A percentile compares a stretch with the other conserved stretches of the same genome.
These are phyloP conservation scores for Globisporangium apiculatum DNA, from an alignment of 352 stramenopile species.

Conservation along the genomic window DNA sequence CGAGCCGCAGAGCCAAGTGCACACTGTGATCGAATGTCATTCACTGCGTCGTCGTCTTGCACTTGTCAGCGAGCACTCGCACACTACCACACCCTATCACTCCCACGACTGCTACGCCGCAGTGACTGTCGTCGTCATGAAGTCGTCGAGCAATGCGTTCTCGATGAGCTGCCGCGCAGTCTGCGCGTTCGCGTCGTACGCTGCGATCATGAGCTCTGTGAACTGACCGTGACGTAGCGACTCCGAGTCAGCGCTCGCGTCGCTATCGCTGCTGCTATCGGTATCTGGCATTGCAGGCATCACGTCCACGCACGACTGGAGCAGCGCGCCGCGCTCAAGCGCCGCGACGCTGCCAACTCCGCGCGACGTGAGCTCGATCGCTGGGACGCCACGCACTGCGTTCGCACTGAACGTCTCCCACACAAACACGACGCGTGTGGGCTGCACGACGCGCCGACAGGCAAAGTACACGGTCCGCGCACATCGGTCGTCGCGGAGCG, in stretches of 20 bases:
- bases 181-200: slow-evolving; percentile 5
- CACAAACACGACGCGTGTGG: neutral
- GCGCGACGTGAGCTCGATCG: neutral
- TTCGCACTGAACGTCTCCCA: slow-evolving; percentile 5
- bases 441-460: neutral
- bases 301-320: slow-evolving; percentile 7
- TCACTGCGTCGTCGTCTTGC: too few relatives aligned
- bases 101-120: too few relatives aligned
- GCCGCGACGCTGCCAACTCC: slow-evolving; percentile 1
- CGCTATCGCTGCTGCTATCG: neutral
- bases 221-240: neutral
- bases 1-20: too few relatives aligned
- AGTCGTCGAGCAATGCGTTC: slow-evolving; percentile 8
- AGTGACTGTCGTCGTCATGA: neutral
- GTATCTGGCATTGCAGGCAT: neutral
- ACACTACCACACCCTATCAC: too few relatives aligned
- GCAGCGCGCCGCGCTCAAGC: neutral
- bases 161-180: slow-evolving; percentile 5
- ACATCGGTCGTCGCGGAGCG: neutral
- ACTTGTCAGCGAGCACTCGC: too few relatives aligned
- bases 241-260: neutral
- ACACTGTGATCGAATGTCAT: too few relatives aligned
- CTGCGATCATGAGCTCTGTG: slow-evolving; percentile 1
- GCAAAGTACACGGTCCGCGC: neutral
- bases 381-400: neutral